These are phyloP conservation scores for Aspergillus hiratsukae DNA, from an alignment of 2,329 filamentous ascomycete genomes.

Conservation along the genomic window DNA sequence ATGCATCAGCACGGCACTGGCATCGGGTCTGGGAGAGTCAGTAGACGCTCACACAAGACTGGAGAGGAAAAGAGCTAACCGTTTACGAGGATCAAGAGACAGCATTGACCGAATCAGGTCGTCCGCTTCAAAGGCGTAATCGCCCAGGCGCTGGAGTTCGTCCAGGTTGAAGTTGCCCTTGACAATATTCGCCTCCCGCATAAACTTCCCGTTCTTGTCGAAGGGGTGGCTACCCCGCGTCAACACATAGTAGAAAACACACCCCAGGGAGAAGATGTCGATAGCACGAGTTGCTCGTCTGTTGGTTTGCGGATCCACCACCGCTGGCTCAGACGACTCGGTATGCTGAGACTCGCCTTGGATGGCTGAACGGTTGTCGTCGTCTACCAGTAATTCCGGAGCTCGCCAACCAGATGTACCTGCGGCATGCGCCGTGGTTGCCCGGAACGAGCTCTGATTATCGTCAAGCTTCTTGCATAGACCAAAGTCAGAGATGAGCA, in stretches of 20 bases:
- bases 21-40: slow-evolving; percentile 54
- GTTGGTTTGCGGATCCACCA: slow-evolving; percentile 54
- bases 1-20: slow-evolving; percentile 77
- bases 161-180: slow-evolving; percentile 74
- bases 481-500: slow-evolving; percentile 96
- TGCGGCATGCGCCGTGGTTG: slow-evolving; percentile 87
- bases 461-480: slow-evolving; percentile 96
- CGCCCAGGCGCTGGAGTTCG: slow-evolving; percentile 69
- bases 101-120: slow-evolving; percentile 84
- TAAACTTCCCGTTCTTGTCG: slow-evolving; percentile 89
- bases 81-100: slow-evolving; percentile 57
- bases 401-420: slow-evolving; percentile 96
- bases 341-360: slow-evolving; percentile 34
- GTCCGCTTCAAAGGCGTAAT: slow-evolving; percentile 80
- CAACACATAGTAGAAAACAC: slow-evolving; percentile 99
- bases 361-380: slow-evolving; percentile 53
- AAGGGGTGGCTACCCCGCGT: slow-evolving; percentile 90
- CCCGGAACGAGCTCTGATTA: slow-evolving; percentile 88
- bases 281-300: slow-evolving; percentile 91
- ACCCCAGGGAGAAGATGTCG: slow-evolving; percentile 93
- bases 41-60: not conserved
- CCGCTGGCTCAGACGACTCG: slow-evolving; percentile 47
- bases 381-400: slow-evolving; percentile 82
- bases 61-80: slow-evolving; percentile 33
- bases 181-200: slow-evolving; percentile 95